These are phyloP conservation scores for Citeromyces matritensis DNA, from an alignment of 805 yeast species.

Conservation along the genomic window DNA sequence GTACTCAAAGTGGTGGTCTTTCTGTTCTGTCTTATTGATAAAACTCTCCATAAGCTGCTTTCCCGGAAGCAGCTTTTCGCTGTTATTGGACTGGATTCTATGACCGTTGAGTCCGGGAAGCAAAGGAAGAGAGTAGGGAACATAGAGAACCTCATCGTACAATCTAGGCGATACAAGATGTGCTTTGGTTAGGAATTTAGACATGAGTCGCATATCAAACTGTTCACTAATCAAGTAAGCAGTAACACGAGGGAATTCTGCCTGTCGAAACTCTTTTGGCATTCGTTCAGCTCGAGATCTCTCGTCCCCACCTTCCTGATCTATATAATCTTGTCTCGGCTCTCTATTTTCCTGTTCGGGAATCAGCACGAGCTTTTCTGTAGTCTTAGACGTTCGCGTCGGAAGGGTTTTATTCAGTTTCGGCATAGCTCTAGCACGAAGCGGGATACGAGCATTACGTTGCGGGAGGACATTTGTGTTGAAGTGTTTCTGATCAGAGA, in stretches of 20 bases:
- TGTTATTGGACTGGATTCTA: slow-evolving; percentile 56
- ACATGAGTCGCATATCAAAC: slow-evolving; percentile 47
- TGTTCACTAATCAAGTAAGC: slow-evolving; percentile 86
- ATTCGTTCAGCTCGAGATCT: slow-evolving; percentile 34
- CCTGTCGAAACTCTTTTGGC: slow-evolving; percentile 44
- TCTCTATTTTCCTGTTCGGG: slow-evolving; percentile 30
- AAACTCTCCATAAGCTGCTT: slow-evolving; percentile 53
- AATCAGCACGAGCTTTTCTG: slow-evolving; percentile 75
- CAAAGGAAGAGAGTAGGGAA: slow-evolving; percentile 77
- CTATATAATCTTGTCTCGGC: slow-evolving; percentile 5
- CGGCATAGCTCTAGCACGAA: slow-evolving; percentile 17
- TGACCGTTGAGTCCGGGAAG: slow-evolving; percentile 74
- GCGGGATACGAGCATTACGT: slow-evolving; percentile 5
- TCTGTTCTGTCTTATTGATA: slow-evolving; percentile 68
- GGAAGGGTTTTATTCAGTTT: slow-evolving; percentile 43
- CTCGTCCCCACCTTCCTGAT: too few species aligned
- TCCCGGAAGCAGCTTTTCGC: slow-evolving; percentile 21
- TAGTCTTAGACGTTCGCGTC: slow-evolving; percentile 68
- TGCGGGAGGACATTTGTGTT: slow-evolving; percentile 3
- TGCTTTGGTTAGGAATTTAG: slow-evolving; percentile 45
- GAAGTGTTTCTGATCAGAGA: slow-evolving; percentile 23
- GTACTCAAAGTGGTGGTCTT: slow-evolving; percentile 86
- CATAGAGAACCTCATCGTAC: slow-evolving; percentile 88
- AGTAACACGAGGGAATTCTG: slow-evolving; percentile 69
- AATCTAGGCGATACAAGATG: slow-evolving; percentile 80